Percentiles rank a stretch among this genome's conserved stretches.
Conservation (phyloP, 371 early-diverging fungal genomes). For the Mortierella sp. region DNA sequence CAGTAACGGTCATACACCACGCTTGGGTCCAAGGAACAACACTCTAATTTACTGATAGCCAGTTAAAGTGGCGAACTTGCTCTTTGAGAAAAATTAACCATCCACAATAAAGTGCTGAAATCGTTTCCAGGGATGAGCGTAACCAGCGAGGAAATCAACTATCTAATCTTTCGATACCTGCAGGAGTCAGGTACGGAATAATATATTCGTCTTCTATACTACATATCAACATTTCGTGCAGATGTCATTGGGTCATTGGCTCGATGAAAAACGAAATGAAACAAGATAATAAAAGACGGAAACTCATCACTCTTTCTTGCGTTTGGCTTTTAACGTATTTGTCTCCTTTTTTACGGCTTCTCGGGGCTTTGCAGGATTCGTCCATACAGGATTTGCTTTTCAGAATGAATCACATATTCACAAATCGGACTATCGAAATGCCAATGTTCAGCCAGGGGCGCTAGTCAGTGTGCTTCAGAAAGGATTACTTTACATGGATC, state of each 20-base stretch:
- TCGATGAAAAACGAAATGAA: no score
- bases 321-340: not conserved
- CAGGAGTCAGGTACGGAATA: conserved; percentile 84
- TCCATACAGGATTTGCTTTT: conserved; percentile 92
- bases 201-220: not conserved
- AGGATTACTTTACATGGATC: conserved; percentile 92
- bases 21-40: no score
- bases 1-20: no score
- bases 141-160: conserved; percentile 94
- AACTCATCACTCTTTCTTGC: no score
- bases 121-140: conserved; percentile 67
- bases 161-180: conserved; percentile 92
- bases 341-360: not conserved
- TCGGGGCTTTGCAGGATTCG: conserved; percentile 74
- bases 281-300: no score
- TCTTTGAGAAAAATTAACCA: not conserved
- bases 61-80: no score
- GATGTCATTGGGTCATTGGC: not conserved
- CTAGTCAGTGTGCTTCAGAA: conserved; percentile 92
- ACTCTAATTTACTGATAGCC: no score
- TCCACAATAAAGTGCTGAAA: no score
- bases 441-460: conserved; percentile 86
- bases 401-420: conserved; percentile 89
- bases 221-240: no score
- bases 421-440: conserved; percentile 72